Evolutionary conservation across 257 asterid species (phyloP).

Genomic region (Handroanthus guayacan): DNA sequence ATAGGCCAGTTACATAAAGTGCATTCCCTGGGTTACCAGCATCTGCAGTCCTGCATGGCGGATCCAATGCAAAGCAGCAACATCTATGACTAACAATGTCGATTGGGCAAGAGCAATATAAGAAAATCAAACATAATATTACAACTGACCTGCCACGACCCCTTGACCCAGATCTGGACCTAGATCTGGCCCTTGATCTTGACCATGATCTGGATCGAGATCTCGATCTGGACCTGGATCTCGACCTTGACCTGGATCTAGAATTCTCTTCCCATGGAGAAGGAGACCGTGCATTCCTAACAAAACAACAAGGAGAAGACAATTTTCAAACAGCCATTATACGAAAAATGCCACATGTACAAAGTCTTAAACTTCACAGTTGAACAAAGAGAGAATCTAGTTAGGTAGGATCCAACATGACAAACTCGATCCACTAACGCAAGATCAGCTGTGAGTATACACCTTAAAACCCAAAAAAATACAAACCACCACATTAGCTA

Average conservation of each 20-base stretch:
- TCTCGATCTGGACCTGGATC: constrained; percentile 65
- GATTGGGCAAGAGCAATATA: not conserved
- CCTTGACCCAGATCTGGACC: constrained; percentile 69
- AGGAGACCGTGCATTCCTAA: constrained; percentile 76
- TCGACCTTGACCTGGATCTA: constrained; percentile 66
- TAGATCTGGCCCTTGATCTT: constrained; percentile 55
- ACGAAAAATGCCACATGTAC: not conserved
- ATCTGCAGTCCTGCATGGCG: constrained; percentile 49
- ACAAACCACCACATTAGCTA: not conserved
- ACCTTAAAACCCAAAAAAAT: not conserved
- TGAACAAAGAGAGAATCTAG: not conserved
- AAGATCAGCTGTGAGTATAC: not conserved
- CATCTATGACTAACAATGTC: constrained; percentile 14
- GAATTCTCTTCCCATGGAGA: constrained; percentile 75
- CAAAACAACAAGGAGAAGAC: constrained; percentile 15
- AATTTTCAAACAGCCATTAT: constrained; percentile 26
- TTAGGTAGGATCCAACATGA: constrained; percentile 1
- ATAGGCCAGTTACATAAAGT: constrained; percentile 95
- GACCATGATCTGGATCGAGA: constrained; percentile 71
- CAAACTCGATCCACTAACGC: not conserved
- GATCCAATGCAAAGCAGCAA: constrained; percentile 7
- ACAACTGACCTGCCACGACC: constrained; percentile 72
- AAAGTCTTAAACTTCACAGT: not conserved
- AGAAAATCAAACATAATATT: constrained; percentile 13
- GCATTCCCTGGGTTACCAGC: constrained; percentile 75